A percentile compares a stretch with the other conserved stretches of the same genome.
phyloP scores from a whole-genome alignment of 106 monocot species.

The Phalaenopsis equestris region DNA sequence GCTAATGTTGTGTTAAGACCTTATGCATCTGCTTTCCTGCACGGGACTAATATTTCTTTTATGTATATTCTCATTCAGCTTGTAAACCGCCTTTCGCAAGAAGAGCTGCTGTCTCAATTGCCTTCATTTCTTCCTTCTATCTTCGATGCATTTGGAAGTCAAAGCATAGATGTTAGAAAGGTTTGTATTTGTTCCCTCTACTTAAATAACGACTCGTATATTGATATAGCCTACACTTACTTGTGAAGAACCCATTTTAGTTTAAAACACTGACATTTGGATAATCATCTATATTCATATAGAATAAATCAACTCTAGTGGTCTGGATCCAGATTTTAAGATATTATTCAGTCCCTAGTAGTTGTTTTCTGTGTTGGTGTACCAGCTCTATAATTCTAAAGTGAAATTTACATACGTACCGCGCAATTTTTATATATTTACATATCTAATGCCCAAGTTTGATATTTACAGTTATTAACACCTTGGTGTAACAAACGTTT shows the following conservation, averaged over 20 bases:
- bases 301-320: no score
- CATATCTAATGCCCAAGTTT: no score
- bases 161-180: constrained; percentile 96
- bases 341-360: background rate
- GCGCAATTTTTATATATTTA: no score
- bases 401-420: no score
- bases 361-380: background rate
- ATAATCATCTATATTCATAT: no score
- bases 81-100: constrained; percentile 75
- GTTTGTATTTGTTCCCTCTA: constrained; percentile 16
- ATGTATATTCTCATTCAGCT: constrained; percentile 36
- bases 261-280: background rate
- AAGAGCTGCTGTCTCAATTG: constrained; percentile 76
- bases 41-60: background rate
- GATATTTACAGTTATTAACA: no score
- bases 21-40: background rate
- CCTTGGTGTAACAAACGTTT: no score
- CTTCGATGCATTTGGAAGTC: constrained; percentile 93
- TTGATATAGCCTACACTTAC: background rate
- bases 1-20: no score
- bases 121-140: constrained; percentile 90
- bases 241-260: background rate
- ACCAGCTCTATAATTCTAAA: background rate
- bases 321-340: background rate
- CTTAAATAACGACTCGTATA: background rate